Evolutionary conservation across 2,329 filamentous ascomycete species (phyloP), one percentile per base, ranked within the genome.

Genomic region (Colletotrichum tabaci): DNA sequence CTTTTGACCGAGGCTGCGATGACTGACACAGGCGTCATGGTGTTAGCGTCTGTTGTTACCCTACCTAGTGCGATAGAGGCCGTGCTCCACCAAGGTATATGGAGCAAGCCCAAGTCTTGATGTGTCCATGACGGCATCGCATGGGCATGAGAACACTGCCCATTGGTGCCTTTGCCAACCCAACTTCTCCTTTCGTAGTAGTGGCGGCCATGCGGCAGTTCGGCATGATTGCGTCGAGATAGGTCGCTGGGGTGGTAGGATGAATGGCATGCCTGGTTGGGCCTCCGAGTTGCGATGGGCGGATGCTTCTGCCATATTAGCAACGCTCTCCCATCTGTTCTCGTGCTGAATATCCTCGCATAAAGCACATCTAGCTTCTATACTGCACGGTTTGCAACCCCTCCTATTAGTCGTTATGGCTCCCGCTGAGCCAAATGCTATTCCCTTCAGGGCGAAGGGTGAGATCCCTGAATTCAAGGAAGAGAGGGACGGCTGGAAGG

Each of bases 401-500:
- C 10, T 5, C 23, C n/a, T 3, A 56, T 21, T 21, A 30, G 16
- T 49, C 18, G 49, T 7, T 40, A 67, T 67, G 65, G 65, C 57
- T 46, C 65, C 65, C 10, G 65, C 65, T 47, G 65, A 67, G 40
- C 65, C 65, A 2, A 7, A 62, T 26, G 56, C 65, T n/a, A 61
- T 53, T 2, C 57, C 65, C n/a, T 67, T 67, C 26, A 49, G 23
- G 47, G 10, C 65, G 7, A 67, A 67, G 57, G 65, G 65, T 6
- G 40, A 62, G 49, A 26, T 61, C 6, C 65, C 65, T 16, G 38
- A 62, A 5, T 67, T 69, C 10, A 50, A 65, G 7, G 66, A 69
- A 13, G 66, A 69, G 66, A 63, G 61, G 21, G 52, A 65, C 9
- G 66, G 66, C 2, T 69, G 66, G 66, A 69, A 65, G 26, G 79